Conservation (phyloP, 202 grass and related monocot species). For the Miscanthus sacchariflorus region DNA sequence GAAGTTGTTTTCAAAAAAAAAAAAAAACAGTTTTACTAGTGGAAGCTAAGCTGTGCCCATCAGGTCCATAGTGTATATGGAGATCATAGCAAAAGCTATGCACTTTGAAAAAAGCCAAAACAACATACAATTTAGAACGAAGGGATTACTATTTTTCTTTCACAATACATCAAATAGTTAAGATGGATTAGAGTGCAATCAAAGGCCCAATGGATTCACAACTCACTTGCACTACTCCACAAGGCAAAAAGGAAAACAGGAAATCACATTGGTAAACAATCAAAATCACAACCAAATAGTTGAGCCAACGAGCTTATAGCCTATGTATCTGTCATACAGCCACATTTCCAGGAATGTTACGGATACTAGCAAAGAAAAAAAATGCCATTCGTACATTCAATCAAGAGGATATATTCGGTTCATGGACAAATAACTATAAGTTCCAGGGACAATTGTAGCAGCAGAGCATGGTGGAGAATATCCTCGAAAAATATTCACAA, state of each 20-base stretch:
- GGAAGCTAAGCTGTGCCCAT: no score
- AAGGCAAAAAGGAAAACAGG: background rate
- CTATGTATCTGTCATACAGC: conserved; percentile 7
- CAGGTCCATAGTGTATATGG: no score
- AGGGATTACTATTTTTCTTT: background rate
- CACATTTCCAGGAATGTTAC: conserved; percentile 23
- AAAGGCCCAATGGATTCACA: background rate
- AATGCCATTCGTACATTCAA: conserved; percentile 43
- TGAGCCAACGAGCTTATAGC: conserved; percentile 42
- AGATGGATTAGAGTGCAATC: background rate
- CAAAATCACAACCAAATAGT: conserved; percentile 40
- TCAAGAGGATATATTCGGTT: conserved; percentile 23
- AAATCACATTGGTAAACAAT: conserved; percentile 17
- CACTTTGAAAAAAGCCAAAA: no score
- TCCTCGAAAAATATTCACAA: conserved; percentile 56
- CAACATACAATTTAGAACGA: background rate
- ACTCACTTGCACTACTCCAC: background rate
- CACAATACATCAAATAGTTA: background rate
- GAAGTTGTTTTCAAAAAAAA: no score
- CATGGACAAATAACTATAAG: conserved; percentile 23
- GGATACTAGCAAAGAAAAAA: conserved; percentile 14
- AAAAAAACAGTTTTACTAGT: no score
- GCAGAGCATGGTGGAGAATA: conserved; percentile 26
- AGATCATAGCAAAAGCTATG: no score
- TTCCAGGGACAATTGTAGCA: conserved; percentile 34